Evolutionary conservation across 2,329 filamentous ascomycete genomes (phyloP), one percentile per base, ranked within the genome.

Genomic region (Trichocomaceae sp.): DNA sequence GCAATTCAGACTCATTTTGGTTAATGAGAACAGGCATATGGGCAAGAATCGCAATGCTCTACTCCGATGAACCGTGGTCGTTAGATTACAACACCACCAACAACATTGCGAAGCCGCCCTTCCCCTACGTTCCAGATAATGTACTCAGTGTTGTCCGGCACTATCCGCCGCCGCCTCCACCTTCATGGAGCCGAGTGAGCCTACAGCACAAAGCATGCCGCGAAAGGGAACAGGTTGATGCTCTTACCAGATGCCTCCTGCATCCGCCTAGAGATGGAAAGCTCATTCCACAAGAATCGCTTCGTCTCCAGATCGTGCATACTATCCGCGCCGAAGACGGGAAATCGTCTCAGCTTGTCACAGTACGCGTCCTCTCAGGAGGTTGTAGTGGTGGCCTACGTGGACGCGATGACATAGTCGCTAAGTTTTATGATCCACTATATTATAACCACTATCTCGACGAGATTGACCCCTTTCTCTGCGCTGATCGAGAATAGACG

Each of bases 381-480:
- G 46, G 20, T 19, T 3, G 23, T 26, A 33, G 31, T 20, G 35
- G 23, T 37, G 23, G 26, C 44, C 44, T 39, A 39, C 12, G 19
- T 45, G 42, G 19, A 45, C 42, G 22, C 17, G 42, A 45, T 45
- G 42, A 48, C n/a, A 48, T 35, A 17, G 29, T 48, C 9, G 46
- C 46, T n/a, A 35, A 45, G 17, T 22, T 48, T 35, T 35, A 48
- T n/a, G 46, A 48, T 35, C 46, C 46, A n/a, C 29, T 48, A 3
- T 48, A 48, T 17, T 35, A 48, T 48, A 35, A 48, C 29, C 46
- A 48, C 22, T 48, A 48, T 48, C 9, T 15, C n/a, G 29, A 48
- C 46, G 46, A 48, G 9, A 19, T 48, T 48, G 22, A 29, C 22
- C 23, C 46, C 22, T 48, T 31, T 31, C 46, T 19, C 46, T 48